Conservation (phyloP, 1,284 basidiomycete genomes). For the Microbotryum intermedium region DNA sequence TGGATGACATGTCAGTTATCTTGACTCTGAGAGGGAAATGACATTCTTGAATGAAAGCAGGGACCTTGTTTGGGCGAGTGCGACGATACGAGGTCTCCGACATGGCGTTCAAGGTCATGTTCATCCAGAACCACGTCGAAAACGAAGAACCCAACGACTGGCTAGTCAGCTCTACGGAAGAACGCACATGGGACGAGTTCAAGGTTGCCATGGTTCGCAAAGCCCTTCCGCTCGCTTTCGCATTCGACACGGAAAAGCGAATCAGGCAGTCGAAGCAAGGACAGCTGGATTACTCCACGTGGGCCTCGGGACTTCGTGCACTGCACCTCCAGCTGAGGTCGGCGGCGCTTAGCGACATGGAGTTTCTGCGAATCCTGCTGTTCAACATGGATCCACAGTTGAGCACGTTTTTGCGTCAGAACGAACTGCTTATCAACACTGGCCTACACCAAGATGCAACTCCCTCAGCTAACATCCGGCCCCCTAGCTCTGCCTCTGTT, state of each 20-base stretch:
- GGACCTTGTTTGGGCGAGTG: no score
- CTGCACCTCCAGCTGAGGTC: neutral
- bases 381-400: conserved; percentile 10
- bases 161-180: neutral
- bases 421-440: neutral
- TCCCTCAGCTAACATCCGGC: no score
- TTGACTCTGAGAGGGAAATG: no score
- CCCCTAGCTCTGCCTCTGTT: no score
- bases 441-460: neutral
- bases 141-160: neutral
- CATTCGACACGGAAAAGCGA: neutral
- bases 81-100: no score
- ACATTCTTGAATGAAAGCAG: no score
- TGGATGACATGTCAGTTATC: no score
- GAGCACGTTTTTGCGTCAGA: neutral
- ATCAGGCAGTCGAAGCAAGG: neutral
- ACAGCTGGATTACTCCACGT: neutral
- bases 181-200: neutral
- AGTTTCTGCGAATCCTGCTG: neutral
- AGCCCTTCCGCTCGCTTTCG: conserved; percentile 1
- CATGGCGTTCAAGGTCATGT: no score
- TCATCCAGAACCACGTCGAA: no score
- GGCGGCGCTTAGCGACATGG: neutral
- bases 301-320: neutral
- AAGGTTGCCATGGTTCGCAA: neutral